Conservation (phyloP, 495 filamentous ascomycete species). For the Xylaria bambusicola region DNA sequence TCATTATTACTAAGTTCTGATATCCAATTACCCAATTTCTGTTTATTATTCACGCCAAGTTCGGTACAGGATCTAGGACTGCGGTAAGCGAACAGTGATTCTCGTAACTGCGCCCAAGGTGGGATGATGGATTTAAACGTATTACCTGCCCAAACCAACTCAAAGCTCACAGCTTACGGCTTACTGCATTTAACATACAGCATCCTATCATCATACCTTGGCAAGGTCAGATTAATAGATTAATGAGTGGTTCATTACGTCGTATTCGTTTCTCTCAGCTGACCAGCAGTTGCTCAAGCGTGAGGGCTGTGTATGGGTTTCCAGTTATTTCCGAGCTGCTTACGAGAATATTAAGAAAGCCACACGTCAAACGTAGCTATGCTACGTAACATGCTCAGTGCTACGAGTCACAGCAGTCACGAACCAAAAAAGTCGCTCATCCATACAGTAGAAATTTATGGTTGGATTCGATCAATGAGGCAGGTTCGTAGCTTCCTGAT, state of each 20-base stretch:
- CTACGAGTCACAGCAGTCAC: neutral
- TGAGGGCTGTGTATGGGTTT: neutral
- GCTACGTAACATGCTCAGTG: neutral
- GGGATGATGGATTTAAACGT: neutral
- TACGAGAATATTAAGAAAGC: conserved; percentile 7
- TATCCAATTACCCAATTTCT: too few species aligned
- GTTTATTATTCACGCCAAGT: too few species aligned
- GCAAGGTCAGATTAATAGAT: neutral
- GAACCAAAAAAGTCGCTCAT: neutral
- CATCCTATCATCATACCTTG: neutral
- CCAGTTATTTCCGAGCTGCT: neutral
- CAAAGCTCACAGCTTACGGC: neutral
- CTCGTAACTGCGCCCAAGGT: neutral
- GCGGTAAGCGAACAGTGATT: too few species aligned
- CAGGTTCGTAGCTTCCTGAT: neutral
- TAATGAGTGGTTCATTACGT: neutral
- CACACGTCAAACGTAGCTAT: neutral
- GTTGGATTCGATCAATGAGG: neutral
- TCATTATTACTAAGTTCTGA: too few species aligned
- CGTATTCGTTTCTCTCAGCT: neutral
- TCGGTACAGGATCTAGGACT: neutral
- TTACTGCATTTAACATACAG: too few species aligned
- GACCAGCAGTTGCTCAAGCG: neutral
- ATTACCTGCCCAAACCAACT: neutral
- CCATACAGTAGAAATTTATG: neutral